Evolutionary conservation across 1,139 yeast species (phyloP).

Genomic region (Suhomyces atakaporum): DNA sequence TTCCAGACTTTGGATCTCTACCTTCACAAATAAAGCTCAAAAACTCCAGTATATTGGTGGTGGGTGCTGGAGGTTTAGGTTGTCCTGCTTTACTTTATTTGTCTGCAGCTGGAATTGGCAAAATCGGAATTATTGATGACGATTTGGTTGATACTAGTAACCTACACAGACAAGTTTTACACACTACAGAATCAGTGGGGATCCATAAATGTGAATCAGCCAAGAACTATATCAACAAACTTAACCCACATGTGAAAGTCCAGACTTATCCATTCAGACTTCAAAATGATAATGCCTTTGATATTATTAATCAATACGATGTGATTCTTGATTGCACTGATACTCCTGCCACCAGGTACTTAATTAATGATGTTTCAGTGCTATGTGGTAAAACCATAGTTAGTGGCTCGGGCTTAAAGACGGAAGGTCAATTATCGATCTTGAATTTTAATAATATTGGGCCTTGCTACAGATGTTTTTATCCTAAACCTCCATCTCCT

Average conservation of each 20-base stretch:
- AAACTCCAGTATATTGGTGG: constrained; percentile 61
- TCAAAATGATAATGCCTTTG: constrained; percentile 59
- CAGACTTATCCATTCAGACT: constrained; percentile 55
- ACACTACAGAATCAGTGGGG: constrained; percentile 67
- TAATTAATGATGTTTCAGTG: constrained; percentile 85
- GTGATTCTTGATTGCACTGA: constrained; percentile 91
- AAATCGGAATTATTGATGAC: constrained; percentile 82
- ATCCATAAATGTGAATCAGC: constrained; percentile 80
- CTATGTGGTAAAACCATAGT: constrained; percentile 68
- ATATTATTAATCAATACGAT: constrained; percentile 65
- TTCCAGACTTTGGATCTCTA: constrained; percentile 67
- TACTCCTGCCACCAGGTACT: constrained; percentile 83
- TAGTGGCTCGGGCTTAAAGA: constrained; percentile 87
- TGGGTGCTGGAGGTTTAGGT: constrained; percentile 98
- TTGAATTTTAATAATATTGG: constrained; percentile 68
- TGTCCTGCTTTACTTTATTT: constrained; percentile 87
- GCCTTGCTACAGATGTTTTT: constrained; percentile 94
- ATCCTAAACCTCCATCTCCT: constrained; percentile 89
- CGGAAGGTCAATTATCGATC: constrained; percentile 87
- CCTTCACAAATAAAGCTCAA: constrained; percentile 61
- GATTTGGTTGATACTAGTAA: constrained; percentile 85
- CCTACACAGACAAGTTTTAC: constrained; percentile 86
- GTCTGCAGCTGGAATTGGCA: constrained; percentile 87
- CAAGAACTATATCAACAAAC: constrained; percentile 42
- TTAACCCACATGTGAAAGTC: constrained; percentile 71